phyloP scores from a whole-genome alignment of 2,329 filamentous ascomycete genomes.

The Pseudocercospora musae region DNA sequence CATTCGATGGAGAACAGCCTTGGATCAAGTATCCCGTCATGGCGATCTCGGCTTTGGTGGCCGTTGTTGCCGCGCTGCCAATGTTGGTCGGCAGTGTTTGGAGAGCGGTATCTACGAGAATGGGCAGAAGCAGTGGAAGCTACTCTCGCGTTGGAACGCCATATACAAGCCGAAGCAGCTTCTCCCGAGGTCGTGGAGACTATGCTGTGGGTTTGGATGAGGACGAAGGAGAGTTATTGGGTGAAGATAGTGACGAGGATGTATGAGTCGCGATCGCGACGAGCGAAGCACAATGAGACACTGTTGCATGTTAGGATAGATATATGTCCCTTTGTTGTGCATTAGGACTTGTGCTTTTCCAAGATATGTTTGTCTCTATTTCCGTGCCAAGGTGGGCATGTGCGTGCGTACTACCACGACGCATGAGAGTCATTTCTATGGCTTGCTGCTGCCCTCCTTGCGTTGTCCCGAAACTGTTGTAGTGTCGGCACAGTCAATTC shows the following conservation, averaged over 20 bases:
- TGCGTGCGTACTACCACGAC: background rate
- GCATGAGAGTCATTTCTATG: background rate
- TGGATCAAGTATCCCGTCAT: constrained; percentile 73
- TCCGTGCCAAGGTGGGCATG: background rate
- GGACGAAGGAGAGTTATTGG: constrained; percentile 90
- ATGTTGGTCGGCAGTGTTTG: constrained; percentile 70
- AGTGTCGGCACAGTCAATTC: background rate
- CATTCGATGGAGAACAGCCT: constrained; percentile 67
- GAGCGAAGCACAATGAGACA: background rate
- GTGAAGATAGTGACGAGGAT: constrained; percentile 82
- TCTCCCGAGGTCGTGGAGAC: constrained; percentile 80
- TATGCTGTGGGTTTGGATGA: constrained; percentile 81
- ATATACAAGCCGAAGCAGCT: constrained; percentile 86
- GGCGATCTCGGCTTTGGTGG: constrained; percentile 53
- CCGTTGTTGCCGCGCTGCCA: constrained; percentile 55
- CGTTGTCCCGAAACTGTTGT: background rate
- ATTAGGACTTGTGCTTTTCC: background rate
- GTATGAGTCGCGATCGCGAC: constrained; percentile 39
- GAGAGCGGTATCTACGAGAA: constrained; percentile 55
- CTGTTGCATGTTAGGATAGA: background rate
- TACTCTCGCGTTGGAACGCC: constrained; percentile 51
- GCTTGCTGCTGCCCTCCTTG: background rate
- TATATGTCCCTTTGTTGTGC: background rate
- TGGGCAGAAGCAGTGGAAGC: constrained; percentile 48
- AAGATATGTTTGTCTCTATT: background rate